Evolutionary conservation across 1,284 basidiomycete species (phyloP).

Genomic region (Paramarasmius palmivorus): DNA sequence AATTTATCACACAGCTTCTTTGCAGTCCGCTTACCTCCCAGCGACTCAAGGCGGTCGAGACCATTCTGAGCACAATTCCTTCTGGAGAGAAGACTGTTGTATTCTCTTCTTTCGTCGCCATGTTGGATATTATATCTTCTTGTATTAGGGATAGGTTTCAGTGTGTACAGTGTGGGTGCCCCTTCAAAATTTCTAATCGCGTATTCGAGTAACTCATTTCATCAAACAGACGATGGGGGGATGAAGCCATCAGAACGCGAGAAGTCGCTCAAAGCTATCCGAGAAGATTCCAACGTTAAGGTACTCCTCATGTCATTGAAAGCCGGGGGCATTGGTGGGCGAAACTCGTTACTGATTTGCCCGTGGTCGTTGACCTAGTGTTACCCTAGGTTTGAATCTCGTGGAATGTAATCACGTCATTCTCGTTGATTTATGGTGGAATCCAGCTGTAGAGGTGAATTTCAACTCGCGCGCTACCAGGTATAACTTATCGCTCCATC

Average conservation of each 20-base stretch:
- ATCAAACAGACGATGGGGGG: not conserved
- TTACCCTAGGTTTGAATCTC: conserved; percentile 54
- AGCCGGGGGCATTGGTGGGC: not conserved
- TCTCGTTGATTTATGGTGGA: conserved; percentile 63
- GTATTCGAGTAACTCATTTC: not conserved
- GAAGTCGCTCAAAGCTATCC: not conserved
- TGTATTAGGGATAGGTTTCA: conserved; percentile 43
- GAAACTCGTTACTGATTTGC: too few relatives aligned
- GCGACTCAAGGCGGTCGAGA: conserved; percentile 1
- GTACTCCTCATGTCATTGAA: not conserved
- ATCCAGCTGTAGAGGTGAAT: conserved; percentile 43
- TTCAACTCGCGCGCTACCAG: not conserved
- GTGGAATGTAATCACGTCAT: conserved; percentile 63
- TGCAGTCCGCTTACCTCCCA: not conserved
- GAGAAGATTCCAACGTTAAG: not conserved
- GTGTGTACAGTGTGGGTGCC: conserved; percentile 52
- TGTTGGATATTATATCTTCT: conserved; percentile 56
- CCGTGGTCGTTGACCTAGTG: too few relatives aligned
- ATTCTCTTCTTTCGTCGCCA: conserved; percentile 52
- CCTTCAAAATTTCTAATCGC: not conserved
- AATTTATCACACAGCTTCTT: not conserved
- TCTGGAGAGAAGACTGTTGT: conserved; percentile 51
- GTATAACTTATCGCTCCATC: not conserved
- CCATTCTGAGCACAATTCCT: not conserved
- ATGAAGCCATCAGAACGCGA: not conserved